These are phyloP conservation scores for Rutstroemia sp. DNA, from an alignment of 2,329 filamentous ascomycete species.

Conservation along the genomic window DNA sequence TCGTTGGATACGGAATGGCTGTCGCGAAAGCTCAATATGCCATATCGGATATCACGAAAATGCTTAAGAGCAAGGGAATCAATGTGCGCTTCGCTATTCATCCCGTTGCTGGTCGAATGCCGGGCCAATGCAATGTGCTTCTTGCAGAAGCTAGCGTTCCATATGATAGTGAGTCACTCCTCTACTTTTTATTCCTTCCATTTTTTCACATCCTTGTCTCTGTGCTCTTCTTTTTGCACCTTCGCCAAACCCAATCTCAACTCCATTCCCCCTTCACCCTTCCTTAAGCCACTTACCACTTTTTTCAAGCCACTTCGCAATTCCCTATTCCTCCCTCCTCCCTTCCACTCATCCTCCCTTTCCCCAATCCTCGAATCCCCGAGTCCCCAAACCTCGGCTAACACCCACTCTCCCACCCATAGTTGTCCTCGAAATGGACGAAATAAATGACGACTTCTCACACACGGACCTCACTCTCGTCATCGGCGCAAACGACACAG, in stretches of 20 bases:
- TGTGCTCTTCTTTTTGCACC: no score
- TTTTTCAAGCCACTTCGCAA: no score
- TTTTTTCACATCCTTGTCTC: no score
- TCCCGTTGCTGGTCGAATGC: constrained; percentile 86
- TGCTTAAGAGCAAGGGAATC: constrained; percentile 66
- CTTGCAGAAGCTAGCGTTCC: constrained; percentile 82
- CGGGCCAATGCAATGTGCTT: constrained; percentile 86
- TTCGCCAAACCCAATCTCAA: no score
- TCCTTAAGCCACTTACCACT: no score
- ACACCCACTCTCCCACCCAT: neutral
- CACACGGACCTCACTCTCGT: constrained; percentile 83
- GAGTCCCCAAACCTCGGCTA: constrained; percentile 8
- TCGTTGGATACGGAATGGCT: constrained; percentile 87
- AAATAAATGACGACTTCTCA: constrained; percentile 89
- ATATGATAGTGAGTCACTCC: constrained; percentile 58
- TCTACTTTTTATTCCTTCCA: neutral
- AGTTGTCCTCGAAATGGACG: constrained; percentile 56
- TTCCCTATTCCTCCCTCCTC: no score
- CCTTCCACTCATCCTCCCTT: neutral
- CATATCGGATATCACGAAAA: constrained; percentile 71
- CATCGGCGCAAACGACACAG: constrained; percentile 88
- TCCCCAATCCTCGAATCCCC: neutral
- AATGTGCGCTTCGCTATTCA: constrained; percentile 87
- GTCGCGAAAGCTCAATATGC: constrained; percentile 91
- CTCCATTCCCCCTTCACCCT: neutral